Base-by-base conservation (phyloP, 495 filamentous ascomycete species). In the Hyaloscypha hepaticicola region DNA sequence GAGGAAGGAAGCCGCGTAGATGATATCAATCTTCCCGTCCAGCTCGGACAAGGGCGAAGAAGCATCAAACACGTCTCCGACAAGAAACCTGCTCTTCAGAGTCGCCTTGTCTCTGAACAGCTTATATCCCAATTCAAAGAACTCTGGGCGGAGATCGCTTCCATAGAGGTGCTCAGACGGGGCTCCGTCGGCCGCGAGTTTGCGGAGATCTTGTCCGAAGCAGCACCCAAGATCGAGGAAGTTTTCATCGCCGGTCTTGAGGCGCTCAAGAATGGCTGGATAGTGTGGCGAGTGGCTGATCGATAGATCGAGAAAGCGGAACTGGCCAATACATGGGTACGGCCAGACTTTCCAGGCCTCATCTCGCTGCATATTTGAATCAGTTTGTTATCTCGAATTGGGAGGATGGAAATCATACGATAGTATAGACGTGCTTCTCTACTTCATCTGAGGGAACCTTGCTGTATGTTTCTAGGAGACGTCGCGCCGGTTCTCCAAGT, bases 1-100 rank as follows among this genome's bases (percentile, higher is more conserved):
- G 58, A 90, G 81, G 67, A 90, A 85, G 0, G 79, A 79, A 2
- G 74, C 74, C 0, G 80, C 76, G 66, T 85, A 80, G 33, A 87
- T 68, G 25, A 89, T 83, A 55, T 88, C 80, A 3, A 88, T 66
- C 45, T 78, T 72, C 11, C 78, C 77, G 5, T 75, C 62, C 25
- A 87, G 28, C 25, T 5, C 26, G 26, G 53, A 28, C 53, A 56
- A 56, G 2, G 25, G 34, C 25, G 38, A 14, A 14, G 25, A 48
- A 34, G 25, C 19, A 38, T 84, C 80, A 52, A 90, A 80, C 5
- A 89, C 74, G 65, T 87, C 78, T 3, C 64, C 74, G 1, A 69
- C 70, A 0, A 87, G 71, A 64, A 90, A 87, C 0, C 65, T 65
- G 5, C 75, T 51, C 22, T 77, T 61, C 11, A 86, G 75, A 0